Evolutionary conservation across 192 early-diverging fungal genomes (phyloP).

Genomic region (Lobosporangium transversale): DNA sequence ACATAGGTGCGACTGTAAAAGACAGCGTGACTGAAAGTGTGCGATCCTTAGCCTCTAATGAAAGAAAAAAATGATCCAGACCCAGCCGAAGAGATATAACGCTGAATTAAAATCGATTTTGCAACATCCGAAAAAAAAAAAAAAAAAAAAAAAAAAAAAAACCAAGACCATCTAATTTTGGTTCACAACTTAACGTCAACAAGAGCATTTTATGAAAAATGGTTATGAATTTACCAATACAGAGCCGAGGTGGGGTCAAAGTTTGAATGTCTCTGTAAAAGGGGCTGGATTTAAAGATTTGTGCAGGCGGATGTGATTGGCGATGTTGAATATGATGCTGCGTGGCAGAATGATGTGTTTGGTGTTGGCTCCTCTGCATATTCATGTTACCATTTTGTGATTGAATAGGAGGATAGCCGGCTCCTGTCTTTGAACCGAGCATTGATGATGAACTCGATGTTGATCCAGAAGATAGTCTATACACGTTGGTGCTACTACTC

Average conservation of each 20-base stretch:
- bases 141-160: neutral
- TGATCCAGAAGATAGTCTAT: conserved; percentile 7
- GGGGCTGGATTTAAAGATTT: conserved; percentile 42
- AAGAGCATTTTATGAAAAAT: too few species aligned
- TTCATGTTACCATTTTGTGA: neutral
- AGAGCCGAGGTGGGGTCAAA: conserved; percentile 25
- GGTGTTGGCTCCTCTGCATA: neutral
- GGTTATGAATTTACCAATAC: conserved; percentile 28
- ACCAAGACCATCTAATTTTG: too few species aligned
- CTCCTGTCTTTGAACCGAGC: conserved; percentile 11
- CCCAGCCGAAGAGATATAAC: too few species aligned
- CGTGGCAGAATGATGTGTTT: neutral
- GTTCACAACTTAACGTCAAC: too few species aligned
- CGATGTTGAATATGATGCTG: neutral
- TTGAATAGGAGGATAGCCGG: conserved; percentile 3
- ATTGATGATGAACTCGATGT: conserved; percentile 1
- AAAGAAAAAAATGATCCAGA: neutral
- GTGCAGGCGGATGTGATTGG: conserved; percentile 3
- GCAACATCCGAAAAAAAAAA: neutral
- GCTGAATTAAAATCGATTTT: too few species aligned
- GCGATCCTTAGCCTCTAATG: conserved; percentile 46
- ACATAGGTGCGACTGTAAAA: conserved; percentile 30
- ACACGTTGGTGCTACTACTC: conserved; percentile 10
- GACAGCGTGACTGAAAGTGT: conserved; percentile 19
- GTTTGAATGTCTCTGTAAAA: conserved; percentile 40